Percentiles rank a stretch among this genome's conserved stretches.
phyloP scores from a whole-genome alignment of 2,329 filamentous ascomycete species.

The Scolecobasidium constrictum region DNA sequence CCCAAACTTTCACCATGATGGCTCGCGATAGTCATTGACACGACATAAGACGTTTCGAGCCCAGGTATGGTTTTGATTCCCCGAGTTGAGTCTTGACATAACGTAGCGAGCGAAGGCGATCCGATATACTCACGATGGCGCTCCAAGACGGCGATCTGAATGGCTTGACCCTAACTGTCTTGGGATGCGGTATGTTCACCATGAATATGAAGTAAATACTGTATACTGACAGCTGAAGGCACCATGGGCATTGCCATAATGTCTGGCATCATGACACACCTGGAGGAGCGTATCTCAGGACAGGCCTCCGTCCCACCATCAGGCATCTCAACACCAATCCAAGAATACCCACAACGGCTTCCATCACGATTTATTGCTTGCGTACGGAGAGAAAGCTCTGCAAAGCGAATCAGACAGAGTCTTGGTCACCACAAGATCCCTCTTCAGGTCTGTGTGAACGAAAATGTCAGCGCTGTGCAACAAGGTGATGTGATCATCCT shows the following conservation, averaged over 20 bases:
- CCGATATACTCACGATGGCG: too few species aligned
- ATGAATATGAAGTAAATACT: too few species aligned
- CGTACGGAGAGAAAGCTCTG: constrained; percentile 59
- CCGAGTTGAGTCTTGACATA: too few species aligned
- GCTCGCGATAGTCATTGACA: too few species aligned
- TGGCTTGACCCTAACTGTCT: constrained; percentile 60
- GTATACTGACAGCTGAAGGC: constrained; percentile 37
- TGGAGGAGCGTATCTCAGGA: constrained; percentile 34
- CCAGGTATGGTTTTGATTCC: too few species aligned
- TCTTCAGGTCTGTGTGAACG: constrained; percentile 57
- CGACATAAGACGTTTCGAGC: too few species aligned
- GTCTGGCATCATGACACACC: constrained; percentile 63
- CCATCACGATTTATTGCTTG: constrained; percentile 73
- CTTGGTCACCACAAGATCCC: constrained; percentile 49
- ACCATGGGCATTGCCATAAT: constrained; percentile 82
- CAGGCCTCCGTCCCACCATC: constrained; percentile 30
- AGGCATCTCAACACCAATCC: constrained; percentile 24
- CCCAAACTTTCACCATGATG: too few species aligned
- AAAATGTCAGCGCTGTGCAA: constrained; percentile 57
- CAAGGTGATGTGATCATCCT: constrained; percentile 65
- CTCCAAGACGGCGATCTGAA: constrained; percentile 1
- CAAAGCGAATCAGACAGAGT: constrained; percentile 54
- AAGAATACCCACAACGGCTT: constrained; percentile 42
- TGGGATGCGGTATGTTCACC: constrained; percentile 61
- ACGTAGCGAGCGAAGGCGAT: too few species aligned